Percentiles rank a stretch among this genome's conserved stretches.
Conservation (phyloP, 169 alveolate species). For the Blepharisma undulans region DNA sequence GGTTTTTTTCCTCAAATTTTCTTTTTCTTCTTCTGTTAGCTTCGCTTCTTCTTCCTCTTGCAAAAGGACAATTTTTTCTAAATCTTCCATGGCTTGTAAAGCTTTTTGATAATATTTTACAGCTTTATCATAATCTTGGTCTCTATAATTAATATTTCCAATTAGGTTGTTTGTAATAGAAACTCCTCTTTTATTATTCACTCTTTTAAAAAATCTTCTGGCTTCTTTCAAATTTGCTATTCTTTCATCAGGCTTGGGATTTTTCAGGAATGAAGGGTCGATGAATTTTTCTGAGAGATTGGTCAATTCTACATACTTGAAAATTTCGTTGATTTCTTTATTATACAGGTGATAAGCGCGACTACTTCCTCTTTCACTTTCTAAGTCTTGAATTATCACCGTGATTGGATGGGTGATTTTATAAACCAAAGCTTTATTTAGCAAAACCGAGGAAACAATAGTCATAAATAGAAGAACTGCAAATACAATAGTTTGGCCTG, state of each 20-base stretch:
- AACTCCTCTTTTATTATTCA: conserved; percentile 1
- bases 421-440: background rate
- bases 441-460: background rate
- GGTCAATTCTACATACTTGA: background rate
- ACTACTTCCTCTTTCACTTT: background rate
- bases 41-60: conserved; percentile 10
- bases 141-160: background rate
- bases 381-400: background rate
- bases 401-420: conserved; percentile 12
- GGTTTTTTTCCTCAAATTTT: background rate
- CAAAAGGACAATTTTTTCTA: background rate
- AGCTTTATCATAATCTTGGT: conserved; percentile 4
- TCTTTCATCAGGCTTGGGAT: background rate
- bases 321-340: conserved; percentile 28
- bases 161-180: background rate
- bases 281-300: conserved; percentile 4
- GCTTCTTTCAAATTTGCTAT: conserved; percentile 22
- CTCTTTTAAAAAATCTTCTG: background rate
- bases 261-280: conserved; percentile 2
- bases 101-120: conserved; percentile 1
- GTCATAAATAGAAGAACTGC: background rate
- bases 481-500: background rate
- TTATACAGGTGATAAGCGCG: background rate
- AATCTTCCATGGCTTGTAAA: background rate
- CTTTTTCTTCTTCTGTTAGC: conserved; percentile 22